Evolutionary conservation across 768 basidiomycete species (phyloP).

Genomic region (Pleurotus platypus): DNA sequence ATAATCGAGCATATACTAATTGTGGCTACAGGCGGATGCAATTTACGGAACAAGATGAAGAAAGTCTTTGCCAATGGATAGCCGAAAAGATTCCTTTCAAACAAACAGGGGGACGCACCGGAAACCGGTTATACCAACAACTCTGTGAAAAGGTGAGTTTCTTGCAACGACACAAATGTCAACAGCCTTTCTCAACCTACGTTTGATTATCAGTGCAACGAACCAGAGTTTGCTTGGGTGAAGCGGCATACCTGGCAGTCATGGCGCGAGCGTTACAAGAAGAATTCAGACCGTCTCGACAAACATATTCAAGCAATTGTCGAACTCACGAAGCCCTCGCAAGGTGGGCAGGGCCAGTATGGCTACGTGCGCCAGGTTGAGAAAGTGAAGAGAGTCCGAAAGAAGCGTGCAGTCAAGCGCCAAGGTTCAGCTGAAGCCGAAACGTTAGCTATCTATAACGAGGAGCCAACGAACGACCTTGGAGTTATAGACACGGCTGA

Average conservation of each 20-base stretch:
- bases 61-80: conserved; percentile 73
- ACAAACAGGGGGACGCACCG: conserved; percentile 77
- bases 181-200: too few relatives aligned
- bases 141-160: conserved; percentile 32
- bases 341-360: conserved; percentile 79
- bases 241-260: conserved; percentile 86
- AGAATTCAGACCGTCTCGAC: conserved; percentile 70
- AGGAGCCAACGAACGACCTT: background rate
- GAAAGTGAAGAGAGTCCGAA: conserved; percentile 55
- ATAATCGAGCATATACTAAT: background rate
- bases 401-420: conserved; percentile 36
- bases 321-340: conserved; percentile 61
- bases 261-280: conserved; percentile 88
- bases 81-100: conserved; percentile 82
- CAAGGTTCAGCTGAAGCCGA: conserved; percentile 17
- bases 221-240: conserved; percentile 79
- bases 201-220: conserved; percentile 38
- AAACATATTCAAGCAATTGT: conserved; percentile 61
- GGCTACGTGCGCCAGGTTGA: conserved; percentile 75
- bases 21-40: conserved; percentile 57
- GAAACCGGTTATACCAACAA: conserved; percentile 81
- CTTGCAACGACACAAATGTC: too few relatives aligned
- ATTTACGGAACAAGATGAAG: conserved; percentile 76
- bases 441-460: conserved; percentile 2
- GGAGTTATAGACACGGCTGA: background rate